Base-by-base conservation (phyloP, 1,139 yeast species). In the Blastobotrys proliferans region DNA sequence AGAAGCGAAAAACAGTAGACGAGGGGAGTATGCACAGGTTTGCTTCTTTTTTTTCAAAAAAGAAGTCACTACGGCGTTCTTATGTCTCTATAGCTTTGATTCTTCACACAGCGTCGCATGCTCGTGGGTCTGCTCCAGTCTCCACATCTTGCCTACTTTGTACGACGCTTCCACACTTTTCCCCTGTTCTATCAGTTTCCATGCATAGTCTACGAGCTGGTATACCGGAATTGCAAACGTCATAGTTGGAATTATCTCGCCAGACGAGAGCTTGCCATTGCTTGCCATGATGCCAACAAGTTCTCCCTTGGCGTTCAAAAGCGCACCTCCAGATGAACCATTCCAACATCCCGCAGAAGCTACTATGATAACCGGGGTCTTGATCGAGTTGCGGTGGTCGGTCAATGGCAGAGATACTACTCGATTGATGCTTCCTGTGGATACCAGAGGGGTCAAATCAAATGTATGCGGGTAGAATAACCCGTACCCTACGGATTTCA, bases 271-370 rank as follows among this genome's bases (percentile, higher is more conserved):
- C 34, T 64, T 62, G 1, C 77, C 90, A 58, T 82, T 82, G 25
- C 84, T 77, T 28, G 84, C 78, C 66, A 82, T 74, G 29, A 80
- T 57, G 0, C 85, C 85, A 10, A 79, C 56, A 4, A 81, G 60
- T 31, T 66, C 60, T 13, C 66, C 60, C 16, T 44, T 40, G 0
- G 47, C 36, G 43, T 68, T 66, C 44, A 77, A 68, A 3, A 81
- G 57, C 0, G 81, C 86, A 0, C 90, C 90, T 0, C 90, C 90
- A 1, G 84, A 78, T 1, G 87, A 80, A 0, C 90, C 90, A 53
- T 81, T 81, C 86, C 87, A 82, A 60, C 87, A 81, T 9, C 79
- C 71, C 0, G 85, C 73, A 0, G 84, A 73, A 0, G 79, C 67
- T 0, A 80, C 63, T 1, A 79, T 52, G 61, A 82, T 58, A 0